phyloP scores from a whole-genome alignment of 2,329 filamentous ascomycete genomes.

The Microdochium nivale region DNA sequence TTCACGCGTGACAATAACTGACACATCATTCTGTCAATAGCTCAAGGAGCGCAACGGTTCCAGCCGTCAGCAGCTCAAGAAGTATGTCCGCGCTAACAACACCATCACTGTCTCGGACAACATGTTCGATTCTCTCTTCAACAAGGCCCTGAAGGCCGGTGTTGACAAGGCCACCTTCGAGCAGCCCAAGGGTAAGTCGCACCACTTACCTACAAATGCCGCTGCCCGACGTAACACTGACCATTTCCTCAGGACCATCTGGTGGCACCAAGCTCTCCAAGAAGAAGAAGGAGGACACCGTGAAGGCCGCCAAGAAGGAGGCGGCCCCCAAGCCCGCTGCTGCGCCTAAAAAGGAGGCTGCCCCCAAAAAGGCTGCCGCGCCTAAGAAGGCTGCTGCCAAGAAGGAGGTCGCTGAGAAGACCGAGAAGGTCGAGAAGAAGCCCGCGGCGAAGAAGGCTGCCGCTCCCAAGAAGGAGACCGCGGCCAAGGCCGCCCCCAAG shows the following conservation, averaged over 20 bases:
- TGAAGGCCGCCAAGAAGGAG: constrained; percentile 39
- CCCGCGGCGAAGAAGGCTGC: constrained; percentile 58
- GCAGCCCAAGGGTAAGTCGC: constrained; percentile 75
- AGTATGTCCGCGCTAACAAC: constrained; percentile 36
- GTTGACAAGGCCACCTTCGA: constrained; percentile 82
- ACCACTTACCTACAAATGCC: not conserved
- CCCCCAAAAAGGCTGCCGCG: constrained; percentile 16
- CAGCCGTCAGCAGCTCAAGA: constrained; percentile 52
- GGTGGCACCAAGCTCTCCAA: constrained; percentile 89
- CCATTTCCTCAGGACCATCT: constrained; percentile 55
- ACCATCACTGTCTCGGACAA: constrained; percentile 28
- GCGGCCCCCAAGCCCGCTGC: constrained; percentile 66
- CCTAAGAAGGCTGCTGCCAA: constrained; percentile 21
- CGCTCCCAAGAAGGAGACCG: constrained; percentile 40
- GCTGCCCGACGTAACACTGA: constrained; percentile 9
- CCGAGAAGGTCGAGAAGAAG: constrained; percentile 62
- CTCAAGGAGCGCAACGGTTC: constrained; percentile 56
- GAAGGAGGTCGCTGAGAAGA: constrained; percentile 31
- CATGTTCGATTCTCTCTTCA: constrained; percentile 59
- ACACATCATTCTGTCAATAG: constrained; percentile 20
- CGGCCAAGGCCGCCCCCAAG: constrained; percentile 37
- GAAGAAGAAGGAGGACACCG: constrained; percentile 47
- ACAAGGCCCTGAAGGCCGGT: constrained; percentile 62
- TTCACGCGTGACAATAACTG: not conserved
- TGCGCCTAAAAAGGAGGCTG: constrained; percentile 47